phyloP scores from a whole-genome alignment of 495 filamentous ascomycete genomes.

The Aspergillus saccharolyticus region DNA sequence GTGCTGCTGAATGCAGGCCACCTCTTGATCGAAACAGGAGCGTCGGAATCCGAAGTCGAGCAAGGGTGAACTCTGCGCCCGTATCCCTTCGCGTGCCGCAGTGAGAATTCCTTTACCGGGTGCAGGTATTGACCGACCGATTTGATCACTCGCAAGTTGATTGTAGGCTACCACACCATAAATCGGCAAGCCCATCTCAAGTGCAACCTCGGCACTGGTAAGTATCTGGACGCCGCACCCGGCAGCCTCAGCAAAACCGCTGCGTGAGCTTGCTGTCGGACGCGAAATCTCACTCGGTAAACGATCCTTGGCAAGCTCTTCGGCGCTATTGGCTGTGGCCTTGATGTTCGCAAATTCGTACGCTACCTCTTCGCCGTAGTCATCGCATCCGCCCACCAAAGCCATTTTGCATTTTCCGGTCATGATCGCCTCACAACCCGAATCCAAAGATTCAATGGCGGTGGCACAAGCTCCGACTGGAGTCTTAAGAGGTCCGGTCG shows the following conservation, averaged over 20 bases:
- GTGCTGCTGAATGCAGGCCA: slow-evolving; percentile 44
- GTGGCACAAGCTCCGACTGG: slow-evolving; percentile 97
- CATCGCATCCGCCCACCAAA: slow-evolving; percentile 96
- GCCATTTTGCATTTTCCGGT: slow-evolving; percentile 94
- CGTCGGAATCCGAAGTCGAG: slow-evolving; percentile 93
- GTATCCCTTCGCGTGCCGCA: slow-evolving; percentile 70
- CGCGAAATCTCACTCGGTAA: slow-evolving; percentile 95
- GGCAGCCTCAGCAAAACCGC: slow-evolving; percentile 98
- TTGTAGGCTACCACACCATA: slow-evolving; percentile 91
- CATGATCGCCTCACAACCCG: slow-evolving; percentile 93
- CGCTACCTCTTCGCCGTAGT: slow-evolving; percentile 97
- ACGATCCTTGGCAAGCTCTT: slow-evolving; percentile 89
- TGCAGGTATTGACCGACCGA: slow-evolving; percentile 91
- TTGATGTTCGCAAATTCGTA: slow-evolving; percentile 99
- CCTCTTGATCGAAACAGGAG: slow-evolving; percentile 71
- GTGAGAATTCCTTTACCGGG: slow-evolving; percentile 95
- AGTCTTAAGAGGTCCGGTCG: slow-evolving; percentile 96
- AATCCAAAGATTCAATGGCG: slow-evolving; percentile 93
- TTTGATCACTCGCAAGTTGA: slow-evolving; percentile 96
- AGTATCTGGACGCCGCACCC: slow-evolving; percentile 96
- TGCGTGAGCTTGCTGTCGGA: slow-evolving; percentile 89
- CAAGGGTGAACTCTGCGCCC: slow-evolving; percentile 79
- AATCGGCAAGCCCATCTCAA: slow-evolving; percentile 98
- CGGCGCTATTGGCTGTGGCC: slow-evolving; percentile 91
- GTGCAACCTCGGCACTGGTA: slow-evolving; percentile 87